A percentile compares a stretch with the other conserved stretches of the same genome.
These are phyloP conservation scores for Curvularia sp. DNA, from an alignment of 2,329 filamentous ascomycete species.

Conservation along the genomic window DNA sequence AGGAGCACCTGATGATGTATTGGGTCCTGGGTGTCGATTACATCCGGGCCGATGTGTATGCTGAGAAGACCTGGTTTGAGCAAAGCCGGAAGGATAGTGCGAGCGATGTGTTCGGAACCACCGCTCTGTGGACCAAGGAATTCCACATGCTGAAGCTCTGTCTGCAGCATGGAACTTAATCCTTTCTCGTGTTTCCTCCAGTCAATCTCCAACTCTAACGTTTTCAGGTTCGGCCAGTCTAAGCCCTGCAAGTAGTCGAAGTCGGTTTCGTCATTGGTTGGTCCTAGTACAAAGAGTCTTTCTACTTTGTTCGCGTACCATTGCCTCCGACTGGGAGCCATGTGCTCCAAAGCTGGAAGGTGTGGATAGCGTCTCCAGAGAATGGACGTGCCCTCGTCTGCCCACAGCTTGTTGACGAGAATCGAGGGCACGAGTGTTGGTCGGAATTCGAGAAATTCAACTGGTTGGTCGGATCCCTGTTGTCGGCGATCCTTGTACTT, in stretches of 20 bases:
- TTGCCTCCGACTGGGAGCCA: slow-evolving; percentile 35
- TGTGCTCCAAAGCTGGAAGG: slow-evolving; percentile 34
- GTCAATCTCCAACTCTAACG: slow-evolving; percentile 42
- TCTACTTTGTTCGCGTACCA: slow-evolving; percentile 46
- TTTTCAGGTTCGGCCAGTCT: slow-evolving; percentile 40
- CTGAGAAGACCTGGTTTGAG: slow-evolving; percentile 33
- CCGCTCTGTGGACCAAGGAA: slow-evolving; percentile 37
- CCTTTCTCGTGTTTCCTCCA: slow-evolving; percentile 30
- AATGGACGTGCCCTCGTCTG: slow-evolving; percentile 42
- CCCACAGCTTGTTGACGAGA: slow-evolving; percentile 45
- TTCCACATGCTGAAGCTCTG: slow-evolving; percentile 36
- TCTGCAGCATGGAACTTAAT: slow-evolving; percentile 35
- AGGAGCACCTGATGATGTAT: slow-evolving; percentile 33
- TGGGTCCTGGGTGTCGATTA: slow-evolving; percentile 27
- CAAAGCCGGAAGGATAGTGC: slow-evolving; percentile 33
- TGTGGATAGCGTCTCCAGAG: slow-evolving; percentile 45
- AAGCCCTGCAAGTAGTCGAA: slow-evolving; percentile 37
- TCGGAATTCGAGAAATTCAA: slow-evolving; percentile 46
- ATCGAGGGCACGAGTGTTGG: slow-evolving; percentile 44
- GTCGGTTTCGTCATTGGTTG: slow-evolving; percentile 21
- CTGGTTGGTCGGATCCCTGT: slow-evolving; percentile 40
- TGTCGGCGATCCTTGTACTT: slow-evolving; percentile 44
- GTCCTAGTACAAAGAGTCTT: slow-evolving; percentile 33
- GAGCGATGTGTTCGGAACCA: slow-evolving; percentile 31
- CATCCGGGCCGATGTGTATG: slow-evolving; percentile 37